Evolutionary conservation across 495 filamentous ascomycete genomes (phyloP).

Genomic region (Aspergillus bertholletiae): DNA sequence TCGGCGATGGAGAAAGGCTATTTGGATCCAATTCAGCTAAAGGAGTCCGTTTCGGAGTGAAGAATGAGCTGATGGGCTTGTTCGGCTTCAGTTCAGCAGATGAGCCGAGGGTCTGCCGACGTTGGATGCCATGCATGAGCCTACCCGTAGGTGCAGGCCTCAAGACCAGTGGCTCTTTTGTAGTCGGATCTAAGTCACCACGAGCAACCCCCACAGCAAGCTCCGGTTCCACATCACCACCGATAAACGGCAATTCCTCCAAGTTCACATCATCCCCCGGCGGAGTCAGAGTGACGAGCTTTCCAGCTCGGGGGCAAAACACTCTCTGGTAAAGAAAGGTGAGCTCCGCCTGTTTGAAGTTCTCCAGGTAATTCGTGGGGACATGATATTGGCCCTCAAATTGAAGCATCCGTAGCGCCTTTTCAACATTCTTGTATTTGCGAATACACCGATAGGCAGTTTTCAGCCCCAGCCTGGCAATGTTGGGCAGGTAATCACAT

Average conservation of each 20-base stretch:
- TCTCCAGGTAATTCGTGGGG: slow-evolving; percentile 70
- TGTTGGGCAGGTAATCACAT: slow-evolving; percentile 90
- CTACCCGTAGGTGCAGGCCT: slow-evolving; percentile 31
- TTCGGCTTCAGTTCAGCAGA: slow-evolving; percentile 56
- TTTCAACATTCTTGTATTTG: slow-evolving; percentile 83
- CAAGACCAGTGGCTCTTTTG: slow-evolving; percentile 64
- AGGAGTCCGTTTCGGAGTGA: slow-evolving; percentile 70
- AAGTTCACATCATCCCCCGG: slow-evolving; percentile 56
- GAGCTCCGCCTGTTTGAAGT: slow-evolving; percentile 79
- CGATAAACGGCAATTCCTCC: slow-evolving; percentile 74
- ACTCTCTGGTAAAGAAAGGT: slow-evolving; percentile 95
- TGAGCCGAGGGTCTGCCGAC: slow-evolving; percentile 42
- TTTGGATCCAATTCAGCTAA: slow-evolving; percentile 87
- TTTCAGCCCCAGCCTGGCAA: slow-evolving; percentile 84
- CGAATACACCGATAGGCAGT: slow-evolving; percentile 87
- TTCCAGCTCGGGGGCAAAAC: slow-evolving; percentile 70
- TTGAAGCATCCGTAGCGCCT: slow-evolving; percentile 72
- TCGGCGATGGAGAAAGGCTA: slow-evolving; percentile 68
- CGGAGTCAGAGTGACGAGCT: slow-evolving; percentile 68
- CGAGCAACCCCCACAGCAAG: slow-evolving; percentile 72
- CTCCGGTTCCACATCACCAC: slow-evolving; percentile 61
- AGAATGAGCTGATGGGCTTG: slow-evolving; percentile 72
- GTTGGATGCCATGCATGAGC: slow-evolving; percentile 26
- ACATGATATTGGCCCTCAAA: slow-evolving; percentile 84
- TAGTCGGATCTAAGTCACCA: slow-evolving; percentile 87